A percentile compares a stretch with the other conserved stretches of the same genome.
Conservation (phyloP, 768 basidiomycete genomes). For the Calvatia gigantea region DNA sequence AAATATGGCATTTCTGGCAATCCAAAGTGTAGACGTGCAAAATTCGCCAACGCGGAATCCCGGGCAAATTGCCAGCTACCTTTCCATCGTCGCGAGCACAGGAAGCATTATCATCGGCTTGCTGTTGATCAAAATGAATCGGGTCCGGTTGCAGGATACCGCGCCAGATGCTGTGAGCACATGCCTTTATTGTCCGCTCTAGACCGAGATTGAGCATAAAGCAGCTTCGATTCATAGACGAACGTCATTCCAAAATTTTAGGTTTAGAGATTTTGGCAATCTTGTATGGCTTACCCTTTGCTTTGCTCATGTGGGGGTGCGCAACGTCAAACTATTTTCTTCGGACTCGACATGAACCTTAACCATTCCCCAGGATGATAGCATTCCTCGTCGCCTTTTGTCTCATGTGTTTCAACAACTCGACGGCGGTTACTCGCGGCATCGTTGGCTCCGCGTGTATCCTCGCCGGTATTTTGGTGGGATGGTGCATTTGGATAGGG, state of each 20-base stretch:
- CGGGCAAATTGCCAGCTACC: conserved; percentile 41
- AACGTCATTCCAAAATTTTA: conserved; percentile 1
- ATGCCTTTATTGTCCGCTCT: no score
- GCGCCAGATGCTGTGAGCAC: conserved; percentile 9
- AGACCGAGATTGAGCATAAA: background rate
- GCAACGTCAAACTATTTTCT: conserved; percentile 21
- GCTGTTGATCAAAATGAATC: conserved; percentile 27
- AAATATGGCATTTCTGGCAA: conserved; percentile 55
- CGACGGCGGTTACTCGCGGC: conserved; percentile 22
- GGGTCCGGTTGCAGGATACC: conserved; percentile 30
- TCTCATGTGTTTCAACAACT: conserved; percentile 25
- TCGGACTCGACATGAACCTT: background rate
- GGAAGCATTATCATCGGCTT: conserved; percentile 42
- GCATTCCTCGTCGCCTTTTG: conserved; percentile 30
- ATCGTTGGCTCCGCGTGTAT: conserved; percentile 22
- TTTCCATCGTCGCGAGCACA: conserved; percentile 41
- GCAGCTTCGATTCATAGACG: conserved; percentile 10
- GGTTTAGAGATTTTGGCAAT: conserved; percentile 51
- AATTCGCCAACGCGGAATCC: conserved; percentile 20
- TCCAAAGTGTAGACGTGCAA: conserved; percentile 33
- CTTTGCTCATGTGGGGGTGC: conserved; percentile 61
- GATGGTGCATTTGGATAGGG: conserved; percentile 24
- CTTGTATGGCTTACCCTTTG: conserved; percentile 52
- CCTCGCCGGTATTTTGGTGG: conserved; percentile 19
- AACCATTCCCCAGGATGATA: conserved; percentile 23